A percentile compares a stretch with the other conserved stretches of the same genome.
phyloP scores from a whole-genome alignment of 2,329 filamentous ascomycete species.

The Trichoderma cornu-damae region DNA sequence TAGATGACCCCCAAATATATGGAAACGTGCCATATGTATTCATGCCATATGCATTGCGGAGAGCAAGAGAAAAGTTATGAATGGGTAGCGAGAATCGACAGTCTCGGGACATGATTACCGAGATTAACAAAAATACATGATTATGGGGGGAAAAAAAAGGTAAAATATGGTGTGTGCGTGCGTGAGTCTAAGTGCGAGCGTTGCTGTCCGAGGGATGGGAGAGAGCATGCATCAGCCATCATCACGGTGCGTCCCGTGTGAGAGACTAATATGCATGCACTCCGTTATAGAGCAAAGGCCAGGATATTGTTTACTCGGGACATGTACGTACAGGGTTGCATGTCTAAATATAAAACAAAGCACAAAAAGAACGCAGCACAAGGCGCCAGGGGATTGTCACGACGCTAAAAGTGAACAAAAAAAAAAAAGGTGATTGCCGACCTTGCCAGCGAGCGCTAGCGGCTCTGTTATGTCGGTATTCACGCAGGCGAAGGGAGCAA shows the following conservation, averaged over 20 bases:
- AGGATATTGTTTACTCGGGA: not conserved
- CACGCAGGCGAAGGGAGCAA: not conserved
- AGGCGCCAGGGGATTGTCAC: not conserved
- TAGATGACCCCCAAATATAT: conserved; percentile 5
- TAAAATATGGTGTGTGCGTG: not conserved
- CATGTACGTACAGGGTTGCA: not conserved
- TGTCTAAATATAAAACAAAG: conserved; percentile 10
- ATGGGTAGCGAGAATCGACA: not conserved
- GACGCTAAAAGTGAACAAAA: not conserved
- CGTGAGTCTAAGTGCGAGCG: no score
- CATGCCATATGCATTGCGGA: not conserved
- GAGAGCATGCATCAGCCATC: not conserved
- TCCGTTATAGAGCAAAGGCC: no score
- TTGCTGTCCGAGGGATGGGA: not conserved
- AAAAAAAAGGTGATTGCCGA: not conserved
- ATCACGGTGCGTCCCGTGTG: not conserved
- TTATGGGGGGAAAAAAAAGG: not conserved
- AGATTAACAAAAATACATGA: not conserved
- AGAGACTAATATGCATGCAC: no score
- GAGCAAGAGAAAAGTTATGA: not conserved
- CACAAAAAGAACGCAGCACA: not conserved
- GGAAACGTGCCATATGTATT: conserved; percentile 4
- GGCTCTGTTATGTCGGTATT: conserved; percentile 1
- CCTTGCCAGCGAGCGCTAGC: not conserved
- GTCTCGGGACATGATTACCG: not conserved